These are phyloP conservation scores for Austroboletus eburneus DNA, from an alignment of 768 basidiomycete species.

Conservation along the genomic window DNA sequence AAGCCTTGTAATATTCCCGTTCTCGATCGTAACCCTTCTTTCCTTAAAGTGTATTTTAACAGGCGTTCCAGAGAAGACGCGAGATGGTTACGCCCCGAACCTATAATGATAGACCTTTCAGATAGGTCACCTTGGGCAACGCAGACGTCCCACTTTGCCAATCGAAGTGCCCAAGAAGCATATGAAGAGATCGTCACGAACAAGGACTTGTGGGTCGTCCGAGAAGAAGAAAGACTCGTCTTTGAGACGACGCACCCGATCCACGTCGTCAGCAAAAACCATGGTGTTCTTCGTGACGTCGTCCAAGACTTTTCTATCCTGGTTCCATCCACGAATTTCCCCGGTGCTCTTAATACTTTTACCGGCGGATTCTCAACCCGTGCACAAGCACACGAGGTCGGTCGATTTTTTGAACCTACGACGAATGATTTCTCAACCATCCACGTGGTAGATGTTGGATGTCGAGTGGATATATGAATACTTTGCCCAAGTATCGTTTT, in stretches of 20 bases:
- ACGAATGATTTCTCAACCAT: neutral
- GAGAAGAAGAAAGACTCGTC: constrained; percentile 16
- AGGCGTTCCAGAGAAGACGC: constrained; percentile 2
- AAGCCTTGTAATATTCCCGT: constrained; percentile 5
- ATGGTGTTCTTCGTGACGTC: neutral
- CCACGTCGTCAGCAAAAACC: neutral
- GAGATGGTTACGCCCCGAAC: neutral
- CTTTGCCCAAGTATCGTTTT: constrained; percentile 10
- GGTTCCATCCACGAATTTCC: constrained; percentile 21
- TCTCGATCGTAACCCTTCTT: neutral
- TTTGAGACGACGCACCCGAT: constrained; percentile 16
- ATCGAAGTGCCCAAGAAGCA: neutral
- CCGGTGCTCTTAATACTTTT: constrained; percentile 7
- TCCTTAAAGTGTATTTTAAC: neutral
- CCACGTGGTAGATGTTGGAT: neutral
- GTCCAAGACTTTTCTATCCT: constrained; percentile 13
- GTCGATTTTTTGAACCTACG: neutral
- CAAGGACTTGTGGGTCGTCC: constrained; percentile 13
- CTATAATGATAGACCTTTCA: neutral
- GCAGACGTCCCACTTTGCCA: neutral
- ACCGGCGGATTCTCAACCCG: neutral
- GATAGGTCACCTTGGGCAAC: neutral
- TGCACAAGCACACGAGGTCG: neutral
- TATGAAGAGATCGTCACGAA: constrained; percentile 2
- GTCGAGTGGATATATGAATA: constrained; percentile 19